Evolutionary conservation across 2,329 filamentous ascomycete genomes (phyloP), one percentile per base, ranked within the genome.

Genomic region (Claviceps sp.): DNA sequence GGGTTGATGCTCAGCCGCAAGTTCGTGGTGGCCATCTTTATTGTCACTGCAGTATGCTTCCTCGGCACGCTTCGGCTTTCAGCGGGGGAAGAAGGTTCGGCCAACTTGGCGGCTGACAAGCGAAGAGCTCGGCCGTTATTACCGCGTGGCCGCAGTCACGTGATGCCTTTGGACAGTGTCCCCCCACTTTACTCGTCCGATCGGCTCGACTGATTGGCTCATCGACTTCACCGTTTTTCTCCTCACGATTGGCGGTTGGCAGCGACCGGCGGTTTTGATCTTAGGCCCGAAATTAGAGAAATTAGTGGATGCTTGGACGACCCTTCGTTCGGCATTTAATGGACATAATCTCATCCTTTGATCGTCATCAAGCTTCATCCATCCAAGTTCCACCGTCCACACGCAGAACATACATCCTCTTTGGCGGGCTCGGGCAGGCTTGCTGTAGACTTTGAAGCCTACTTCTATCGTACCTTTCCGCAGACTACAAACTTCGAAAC

Each of bases 61-160:
- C 56, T 66, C 67, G 67, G 67, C 60, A 61, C 61, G 60, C 63
- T 59, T 70, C 67, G 67, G 67, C 66, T 69, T 67, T 62, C 59
- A 59, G 61, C 58, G 64, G 62, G 24, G 9, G 30, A 34, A 34
- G 30, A 9, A 11, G 30, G 30, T 34, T 34, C 30, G 30, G 30
- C 30, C 42, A 50, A 37, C 24, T 37, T 42, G 37, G 44, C 47
- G 37, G 41, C 40, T 16, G 8, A 40, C 38, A 40, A 40, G 38
- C 38, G 14, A 16, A 40, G 9, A 30, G 30, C 30, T 30, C 30
- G 30, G 8, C 40, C 38, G 14, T 40, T 6, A 16, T n/a, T 18
- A n/a, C 22, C 16, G 47, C 14, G 34, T 26, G 3, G 14, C 37
- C n/a, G 9, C 14, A 18, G 9, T 40, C 52, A 54, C 43, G 37